A percentile compares a stretch with the other conserved stretches of the same genome.
Conservation (phyloP, 1,139 yeast genomes). For the Zygoascus hellenicus region DNA sequence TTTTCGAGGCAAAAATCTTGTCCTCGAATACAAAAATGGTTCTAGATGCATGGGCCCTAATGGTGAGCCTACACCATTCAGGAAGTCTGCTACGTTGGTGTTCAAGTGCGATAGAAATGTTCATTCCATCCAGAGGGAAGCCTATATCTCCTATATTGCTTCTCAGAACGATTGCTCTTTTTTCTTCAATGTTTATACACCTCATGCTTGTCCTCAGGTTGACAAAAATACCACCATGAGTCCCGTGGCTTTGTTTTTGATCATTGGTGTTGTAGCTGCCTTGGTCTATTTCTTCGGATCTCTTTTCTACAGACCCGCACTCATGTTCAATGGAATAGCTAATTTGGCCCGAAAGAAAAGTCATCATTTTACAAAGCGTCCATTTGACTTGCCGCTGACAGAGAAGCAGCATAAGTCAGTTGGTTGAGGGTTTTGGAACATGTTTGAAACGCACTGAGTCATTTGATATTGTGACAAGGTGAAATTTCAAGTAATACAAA, state of each 20-base stretch:
- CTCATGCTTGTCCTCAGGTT: conserved; percentile 84
- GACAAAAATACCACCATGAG: conserved; percentile 38
- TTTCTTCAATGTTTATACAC: conserved; percentile 78
- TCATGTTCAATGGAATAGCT: conserved; percentile 13
- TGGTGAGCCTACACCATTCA: conserved; percentile 41
- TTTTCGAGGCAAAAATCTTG: conserved; percentile 65
- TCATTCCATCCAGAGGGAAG: conserved; percentile 42
- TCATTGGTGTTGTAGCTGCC: conserved; percentile 34
- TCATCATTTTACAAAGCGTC: neutral
- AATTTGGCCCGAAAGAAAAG: conserved; percentile 4
- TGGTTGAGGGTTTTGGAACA: too few species aligned
- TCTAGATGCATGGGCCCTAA: conserved; percentile 50
- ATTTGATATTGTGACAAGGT: too few species aligned
- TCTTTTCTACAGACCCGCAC: conserved; percentile 16
- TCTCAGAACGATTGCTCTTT: conserved; percentile 71
- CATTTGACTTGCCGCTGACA: neutral
- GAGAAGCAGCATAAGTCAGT: too few species aligned
- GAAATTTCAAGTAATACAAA: too few species aligned
- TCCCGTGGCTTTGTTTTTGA: conserved; percentile 27
- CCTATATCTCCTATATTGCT: conserved; percentile 66
- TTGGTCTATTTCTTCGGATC: conserved; percentile 29
- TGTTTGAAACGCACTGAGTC: too few species aligned
- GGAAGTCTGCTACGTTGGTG: conserved; percentile 61
- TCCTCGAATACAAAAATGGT: conserved; percentile 67
- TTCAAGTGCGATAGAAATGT: conserved; percentile 80